phyloP scores from a whole-genome alignment of 208 protist species.

The Leishmania braziliensis region DNA sequence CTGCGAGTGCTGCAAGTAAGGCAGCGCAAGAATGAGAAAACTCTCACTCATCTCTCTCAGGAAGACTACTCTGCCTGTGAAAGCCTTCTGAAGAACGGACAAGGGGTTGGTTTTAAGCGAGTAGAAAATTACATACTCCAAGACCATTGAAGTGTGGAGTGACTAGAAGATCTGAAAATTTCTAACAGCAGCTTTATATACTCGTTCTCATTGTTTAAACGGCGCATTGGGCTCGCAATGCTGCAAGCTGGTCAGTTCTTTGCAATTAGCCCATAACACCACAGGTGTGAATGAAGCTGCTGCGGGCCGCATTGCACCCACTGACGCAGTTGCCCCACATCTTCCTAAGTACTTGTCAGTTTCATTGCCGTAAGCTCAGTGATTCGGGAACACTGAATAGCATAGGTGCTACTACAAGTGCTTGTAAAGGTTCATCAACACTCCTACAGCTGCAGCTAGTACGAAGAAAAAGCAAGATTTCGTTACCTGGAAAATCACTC shows the following conservation, averaged over 20 bases:
- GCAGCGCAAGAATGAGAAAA: constrained; percentile 82
- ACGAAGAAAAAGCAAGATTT: not conserved
- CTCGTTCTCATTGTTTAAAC: not conserved
- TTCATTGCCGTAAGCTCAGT: not conserved
- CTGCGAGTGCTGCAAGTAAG: constrained; percentile 67
- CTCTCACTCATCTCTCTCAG: constrained; percentile 70
- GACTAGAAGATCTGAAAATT: not conserved
- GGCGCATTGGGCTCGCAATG: not conserved
- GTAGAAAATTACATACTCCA: not conserved
- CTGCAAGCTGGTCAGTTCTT: not conserved
- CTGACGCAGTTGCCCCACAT: not conserved
- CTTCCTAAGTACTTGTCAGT: not conserved
- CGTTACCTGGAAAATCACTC: not conserved
- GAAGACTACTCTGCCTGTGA: constrained; percentile 3
- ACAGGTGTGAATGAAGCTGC: not conserved
- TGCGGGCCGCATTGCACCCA: not conserved
- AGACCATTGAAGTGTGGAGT: not conserved
- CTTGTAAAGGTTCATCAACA: not conserved
- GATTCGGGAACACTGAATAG: not conserved
- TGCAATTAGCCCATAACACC: not conserved
- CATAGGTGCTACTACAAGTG: not conserved
- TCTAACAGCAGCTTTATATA: not conserved
- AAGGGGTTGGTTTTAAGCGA: not conserved
- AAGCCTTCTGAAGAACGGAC: not conserved
- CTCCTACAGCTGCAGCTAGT: not conserved